These are phyloP conservation scores for Leccinum pallidistipes DNA, from an alignment of 1,284 basidiomycete genomes.

Conservation along the genomic window DNA sequence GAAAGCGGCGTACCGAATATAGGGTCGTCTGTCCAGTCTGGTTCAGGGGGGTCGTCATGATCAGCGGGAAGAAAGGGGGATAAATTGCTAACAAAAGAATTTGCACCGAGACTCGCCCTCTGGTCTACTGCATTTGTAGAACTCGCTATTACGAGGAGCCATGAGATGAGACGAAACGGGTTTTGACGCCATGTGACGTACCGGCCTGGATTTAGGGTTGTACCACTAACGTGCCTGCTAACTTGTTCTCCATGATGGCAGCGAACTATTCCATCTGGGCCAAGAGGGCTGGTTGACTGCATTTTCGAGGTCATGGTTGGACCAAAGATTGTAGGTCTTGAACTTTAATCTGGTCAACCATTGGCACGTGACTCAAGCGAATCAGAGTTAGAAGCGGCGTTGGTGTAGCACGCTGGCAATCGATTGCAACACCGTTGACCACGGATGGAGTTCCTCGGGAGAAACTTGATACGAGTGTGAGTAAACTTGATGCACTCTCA, in stretches of 20 bases:
- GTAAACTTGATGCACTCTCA: background rate
- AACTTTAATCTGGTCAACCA: background rate
- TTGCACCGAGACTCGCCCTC: slow-evolving; percentile 28
- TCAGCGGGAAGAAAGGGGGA: background rate
- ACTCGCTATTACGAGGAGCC: slow-evolving; percentile 27
- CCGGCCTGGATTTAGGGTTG: slow-evolving; percentile 34
- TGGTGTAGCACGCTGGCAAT: background rate
- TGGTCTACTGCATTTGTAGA: slow-evolving; percentile 31
- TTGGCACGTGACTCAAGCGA: background rate
- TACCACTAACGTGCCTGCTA: slow-evolving; percentile 27
- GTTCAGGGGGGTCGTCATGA: background rate
- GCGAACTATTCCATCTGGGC: slow-evolving; percentile 28
- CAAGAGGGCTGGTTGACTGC: slow-evolving; percentile 23
- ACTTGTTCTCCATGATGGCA: slow-evolving; percentile 34
- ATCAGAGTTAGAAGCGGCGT: background rate
- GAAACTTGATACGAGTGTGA: background rate
- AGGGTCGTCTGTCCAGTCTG: slow-evolving; percentile 42
- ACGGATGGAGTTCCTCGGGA: background rate
- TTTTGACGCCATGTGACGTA: slow-evolving; percentile 14
- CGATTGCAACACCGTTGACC: background rate
- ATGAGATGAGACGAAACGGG: background rate
- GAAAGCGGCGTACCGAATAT: slow-evolving; percentile 12
- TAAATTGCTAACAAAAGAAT: slow-evolving; percentile 38
- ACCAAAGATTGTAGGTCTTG: background rate
- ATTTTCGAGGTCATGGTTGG: slow-evolving; percentile 15